These are phyloP conservation scores for Hypomyces rosellus DNA, from an alignment of 2,329 filamentous ascomycete genomes.

Conservation along the genomic window DNA sequence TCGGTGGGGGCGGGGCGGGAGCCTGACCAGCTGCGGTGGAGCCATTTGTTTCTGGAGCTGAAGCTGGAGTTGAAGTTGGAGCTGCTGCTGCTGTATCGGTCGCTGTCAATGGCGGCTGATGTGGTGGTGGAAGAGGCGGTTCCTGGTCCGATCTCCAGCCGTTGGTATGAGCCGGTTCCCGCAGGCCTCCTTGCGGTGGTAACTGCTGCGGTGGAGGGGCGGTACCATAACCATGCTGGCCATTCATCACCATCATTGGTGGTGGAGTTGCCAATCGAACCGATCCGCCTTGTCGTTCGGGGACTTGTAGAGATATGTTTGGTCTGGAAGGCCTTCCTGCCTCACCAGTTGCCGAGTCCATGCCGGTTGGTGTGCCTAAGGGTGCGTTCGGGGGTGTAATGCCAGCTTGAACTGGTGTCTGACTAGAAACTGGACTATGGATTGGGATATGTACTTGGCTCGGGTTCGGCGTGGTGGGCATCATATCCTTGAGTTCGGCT, in stretches of 20 bases:
- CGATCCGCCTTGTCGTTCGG: constrained; percentile 50
- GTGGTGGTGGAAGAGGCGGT: too few relatives aligned
- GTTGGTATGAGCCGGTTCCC: too few relatives aligned
- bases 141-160: too few relatives aligned
- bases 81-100: too few relatives aligned
- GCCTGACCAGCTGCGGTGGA: background rate
- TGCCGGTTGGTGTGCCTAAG: background rate
- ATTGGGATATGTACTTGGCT: constrained; percentile 4
- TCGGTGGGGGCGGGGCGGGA: background rate
- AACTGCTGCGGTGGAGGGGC: constrained; percentile 25
- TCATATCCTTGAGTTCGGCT: constrained; percentile 26
- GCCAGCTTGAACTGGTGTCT: background rate
- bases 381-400: background rate
- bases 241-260: constrained; percentile 16
- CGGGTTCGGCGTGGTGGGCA: background rate
- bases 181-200: constrained; percentile 19
- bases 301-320: constrained; percentile 35
- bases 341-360: constrained; percentile 7
- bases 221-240: too few relatives aligned
- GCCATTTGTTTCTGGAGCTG: background rate
- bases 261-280: constrained; percentile 58
- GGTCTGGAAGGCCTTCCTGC: constrained; percentile 26
- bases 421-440: constrained; percentile 2
- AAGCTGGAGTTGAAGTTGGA: too few relatives aligned
- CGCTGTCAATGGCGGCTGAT: too few relatives aligned